A percentile compares a stretch with the other conserved stretches of the same genome.
Conservation (phyloP, 208 protist species). For the Wallacemonas sp. region DNA sequence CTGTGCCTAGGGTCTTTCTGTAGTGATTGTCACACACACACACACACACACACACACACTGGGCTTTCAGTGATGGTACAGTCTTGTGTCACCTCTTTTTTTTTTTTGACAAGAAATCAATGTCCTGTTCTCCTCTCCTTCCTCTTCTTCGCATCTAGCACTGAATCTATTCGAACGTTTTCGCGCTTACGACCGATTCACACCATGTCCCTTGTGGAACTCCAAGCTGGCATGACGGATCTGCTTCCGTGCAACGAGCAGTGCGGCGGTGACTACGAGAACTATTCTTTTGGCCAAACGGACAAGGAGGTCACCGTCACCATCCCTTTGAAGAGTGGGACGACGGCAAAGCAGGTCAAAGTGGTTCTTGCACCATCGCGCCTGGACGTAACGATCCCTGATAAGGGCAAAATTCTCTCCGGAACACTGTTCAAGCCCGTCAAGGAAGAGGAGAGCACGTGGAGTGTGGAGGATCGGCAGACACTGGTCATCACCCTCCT, state of each 20-base stretch:
- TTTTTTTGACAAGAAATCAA: too few species aligned
- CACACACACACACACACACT: too few species aligned
- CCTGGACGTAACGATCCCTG: constrained; percentile 51
- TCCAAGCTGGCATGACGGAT: constrained; percentile 62
- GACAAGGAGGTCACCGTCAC: constrained; percentile 78
- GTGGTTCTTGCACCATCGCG: constrained; percentile 51
- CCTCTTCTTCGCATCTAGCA: too few species aligned
- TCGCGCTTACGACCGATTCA: too few species aligned
- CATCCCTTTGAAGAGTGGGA: constrained; percentile 53
- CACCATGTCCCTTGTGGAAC: constrained; percentile 57
- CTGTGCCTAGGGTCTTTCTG: too few species aligned
- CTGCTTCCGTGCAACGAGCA: constrained; percentile 80
- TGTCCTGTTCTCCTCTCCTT: too few species aligned
- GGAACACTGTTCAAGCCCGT: constrained; percentile 79
- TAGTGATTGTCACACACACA: too few species aligned
- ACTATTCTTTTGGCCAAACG: constrained; percentile 78
- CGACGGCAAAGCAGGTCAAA: constrained; percentile 51
- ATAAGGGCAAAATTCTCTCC: constrained; percentile 45
- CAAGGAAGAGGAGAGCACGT: constrained; percentile 80
- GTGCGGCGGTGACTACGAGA: constrained; percentile 79
- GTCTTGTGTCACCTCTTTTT: too few species aligned
- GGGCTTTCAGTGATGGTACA: too few species aligned
- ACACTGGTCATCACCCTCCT: constrained; percentile 64
- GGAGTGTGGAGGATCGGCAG: constrained; percentile 77
- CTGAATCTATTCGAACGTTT: too few species aligned